Base-by-base conservation (phyloP, 139 green algal species). In the Micractinium conductrix region DNA sequence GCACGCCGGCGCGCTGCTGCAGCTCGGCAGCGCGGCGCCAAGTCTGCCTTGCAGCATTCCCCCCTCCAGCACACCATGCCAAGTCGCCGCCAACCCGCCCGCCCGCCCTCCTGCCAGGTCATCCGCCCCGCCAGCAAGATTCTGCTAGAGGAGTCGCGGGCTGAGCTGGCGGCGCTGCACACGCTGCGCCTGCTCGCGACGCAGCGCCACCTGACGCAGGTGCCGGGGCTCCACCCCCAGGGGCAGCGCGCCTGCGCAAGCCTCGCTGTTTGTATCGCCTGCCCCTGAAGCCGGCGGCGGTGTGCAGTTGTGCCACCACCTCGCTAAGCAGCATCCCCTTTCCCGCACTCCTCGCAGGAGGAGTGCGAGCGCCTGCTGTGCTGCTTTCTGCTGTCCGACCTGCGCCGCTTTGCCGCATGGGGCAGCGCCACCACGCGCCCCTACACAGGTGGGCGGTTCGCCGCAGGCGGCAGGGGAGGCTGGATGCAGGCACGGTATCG, bases 331-430 rank as follows among this genome's bases (percentile, higher is more conserved):
- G 48, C 48, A 14, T 58, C 48, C 48, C 48, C 48, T 10, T 10
- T 58, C 14, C 48, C 53, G 53, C 60, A 35, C 60, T 9, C 38
- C 2, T 9, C 37, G 42, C 70, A 78, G 70, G 70, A 78, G 70
- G 12, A 33, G 26, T 42, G 38, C 1, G 70, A 78, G 42, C 45
- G 70, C 70, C 42, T 78, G 70, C 70, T 78, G 42, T 55, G 70
- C 70, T 78, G 70, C 70, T 78, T 78, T 19, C n/a, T 78, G 42
- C 70, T 78, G 24, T 53, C 44, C 26, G 70, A 78, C 42, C 70
- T 78, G 42, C 42, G 70, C 0, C 70, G 70, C 70, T 78, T 78
- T 21, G 42, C 44, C 14, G 70, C 70, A 42, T 78, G 70, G 70
- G 42, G 58, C 42, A 40, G 42, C 26, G 35, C 35, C 28, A 33